Conservation (phyloP, 116 monocot genomes). For the Papilionanthe hybrid region DNA sequence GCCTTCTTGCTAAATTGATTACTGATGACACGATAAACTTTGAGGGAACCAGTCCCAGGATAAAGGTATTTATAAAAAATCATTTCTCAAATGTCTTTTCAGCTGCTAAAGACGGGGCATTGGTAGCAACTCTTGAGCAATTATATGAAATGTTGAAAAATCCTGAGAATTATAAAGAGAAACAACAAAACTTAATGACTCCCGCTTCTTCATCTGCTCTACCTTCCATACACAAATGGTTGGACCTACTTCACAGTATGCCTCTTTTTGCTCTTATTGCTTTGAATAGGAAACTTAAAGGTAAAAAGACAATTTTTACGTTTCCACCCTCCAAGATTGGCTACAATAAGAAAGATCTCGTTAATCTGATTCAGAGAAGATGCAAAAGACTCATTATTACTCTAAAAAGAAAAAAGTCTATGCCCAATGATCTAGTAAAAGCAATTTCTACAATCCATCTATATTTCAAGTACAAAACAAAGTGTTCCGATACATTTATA, state of each 20-base stretch:
- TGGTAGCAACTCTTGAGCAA: slow-evolving; percentile 10
- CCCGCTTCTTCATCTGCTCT: slow-evolving; percentile 26
- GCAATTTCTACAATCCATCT: slow-evolving; percentile 58
- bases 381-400: slow-evolving; percentile 20
- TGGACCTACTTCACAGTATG: slow-evolving; percentile 38
- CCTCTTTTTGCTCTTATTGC: slow-evolving; percentile 39
- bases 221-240: slow-evolving; percentile 30
- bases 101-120: slow-evolving; percentile 15
- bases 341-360: slow-evolving; percentile 16
- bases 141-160: slow-evolving; percentile 44
- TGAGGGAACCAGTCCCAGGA: slow-evolving; percentile 26
- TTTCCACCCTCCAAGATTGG: slow-evolving; percentile 22
- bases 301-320: slow-evolving; percentile 21
- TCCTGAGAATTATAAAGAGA: slow-evolving; percentile 23
- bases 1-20: slow-evolving; percentile 29
- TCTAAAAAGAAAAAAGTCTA: slow-evolving; percentile 27
- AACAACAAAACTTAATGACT: slow-evolving; percentile 21
- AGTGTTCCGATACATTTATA: slow-evolving; percentile 16
- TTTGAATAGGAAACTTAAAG: slow-evolving; percentile 46
- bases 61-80: slow-evolving; percentile 38
- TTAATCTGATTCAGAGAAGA: slow-evolving; percentile 23
- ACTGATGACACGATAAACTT: slow-evolving; percentile 32
- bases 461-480: slow-evolving; percentile 30
- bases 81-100: slow-evolving; percentile 24
- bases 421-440: slow-evolving; percentile 57